A percentile compares a stretch with the other conserved stretches of the same genome.
Evolutionary conservation across 2,329 filamentous ascomycete genomes (phyloP).

Genomic region (Claviceps sp.): DNA sequence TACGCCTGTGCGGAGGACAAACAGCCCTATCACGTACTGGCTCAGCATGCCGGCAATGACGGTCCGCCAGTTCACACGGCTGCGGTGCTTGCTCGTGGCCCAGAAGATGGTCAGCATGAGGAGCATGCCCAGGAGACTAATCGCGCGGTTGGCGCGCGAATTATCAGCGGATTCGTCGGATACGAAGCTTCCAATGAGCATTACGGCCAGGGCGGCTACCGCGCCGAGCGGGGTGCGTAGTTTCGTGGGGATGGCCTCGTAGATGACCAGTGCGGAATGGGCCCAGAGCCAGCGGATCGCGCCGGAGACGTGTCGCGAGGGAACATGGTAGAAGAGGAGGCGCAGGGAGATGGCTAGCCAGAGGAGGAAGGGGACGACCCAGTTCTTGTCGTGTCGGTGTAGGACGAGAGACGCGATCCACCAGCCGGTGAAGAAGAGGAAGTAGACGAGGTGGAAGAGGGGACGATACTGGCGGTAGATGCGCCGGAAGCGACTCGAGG

Average conservation of each 20-base stretch:
- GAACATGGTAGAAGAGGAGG: conserved; percentile 59
- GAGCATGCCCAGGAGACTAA: conserved; percentile 66
- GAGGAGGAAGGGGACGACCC: conserved; percentile 73
- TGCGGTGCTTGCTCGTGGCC: conserved; percentile 56
- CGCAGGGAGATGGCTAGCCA: conserved; percentile 65
- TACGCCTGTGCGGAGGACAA: conserved; percentile 67
- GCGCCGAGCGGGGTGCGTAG: conserved; percentile 51
- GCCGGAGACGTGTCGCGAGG: conserved; percentile 49
- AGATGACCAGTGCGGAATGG: conserved; percentile 44
- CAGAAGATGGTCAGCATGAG: conserved; percentile 59
- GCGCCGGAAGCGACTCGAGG: conserved; percentile 13
- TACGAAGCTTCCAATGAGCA: conserved; percentile 66
- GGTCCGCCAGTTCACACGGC: conserved; percentile 54
- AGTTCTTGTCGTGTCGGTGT: conserved; percentile 60
- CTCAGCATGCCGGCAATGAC: conserved; percentile 80
- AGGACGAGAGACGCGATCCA: conserved; percentile 65
- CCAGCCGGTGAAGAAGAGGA: conserved; percentile 42
- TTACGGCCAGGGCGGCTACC: conserved; percentile 50
- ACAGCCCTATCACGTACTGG: conserved; percentile 79
- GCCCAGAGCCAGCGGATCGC: conserved; percentile 57
- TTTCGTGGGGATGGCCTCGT: conserved; percentile 51
- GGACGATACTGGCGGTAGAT: conserved; percentile 33
- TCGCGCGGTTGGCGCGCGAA: conserved; percentile 63
- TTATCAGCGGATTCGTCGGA: conserved; percentile 61
- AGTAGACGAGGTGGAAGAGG: conserved; percentile 32